Evolutionary conservation across 2,329 filamentous ascomycete genomes (phyloP).

Genomic region (Beauveria sp.): DNA sequence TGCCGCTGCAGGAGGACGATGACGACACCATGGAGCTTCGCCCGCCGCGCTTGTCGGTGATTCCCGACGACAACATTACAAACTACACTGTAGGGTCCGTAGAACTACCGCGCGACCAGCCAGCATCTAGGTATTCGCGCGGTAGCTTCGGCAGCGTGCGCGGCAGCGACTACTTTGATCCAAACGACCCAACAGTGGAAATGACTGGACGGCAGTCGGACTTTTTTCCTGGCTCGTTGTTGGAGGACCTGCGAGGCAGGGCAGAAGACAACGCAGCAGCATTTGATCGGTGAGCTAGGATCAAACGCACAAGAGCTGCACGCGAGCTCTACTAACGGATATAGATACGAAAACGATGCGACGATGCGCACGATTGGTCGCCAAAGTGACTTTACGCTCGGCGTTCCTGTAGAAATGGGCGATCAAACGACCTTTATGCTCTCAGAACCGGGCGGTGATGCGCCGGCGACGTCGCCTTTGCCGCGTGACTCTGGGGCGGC

Average conservation of each 20-base stretch:
- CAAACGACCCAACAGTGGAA: slow-evolving; percentile 30
- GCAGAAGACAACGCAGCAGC: slow-evolving; percentile 27
- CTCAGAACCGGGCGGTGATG: slow-evolving; percentile 26
- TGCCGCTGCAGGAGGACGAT: slow-evolving; percentile 18
- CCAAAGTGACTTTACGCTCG: slow-evolving; percentile 44
- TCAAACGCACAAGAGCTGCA: neutral
- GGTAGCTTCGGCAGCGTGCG: slow-evolving; percentile 46
- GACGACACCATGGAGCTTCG: slow-evolving; percentile 10
- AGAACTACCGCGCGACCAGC: slow-evolving; percentile 46
- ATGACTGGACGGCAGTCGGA: slow-evolving; percentile 37
- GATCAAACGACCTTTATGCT: slow-evolving; percentile 46
- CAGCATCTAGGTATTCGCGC: slow-evolving; percentile 38
- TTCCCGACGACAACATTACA: slow-evolving; percentile 23
- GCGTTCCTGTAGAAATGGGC: slow-evolving; percentile 39
- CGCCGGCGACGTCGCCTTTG: slow-evolving; percentile 20
- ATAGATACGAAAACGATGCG: slow-evolving; percentile 27
- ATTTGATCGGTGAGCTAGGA: slow-evolving; percentile 28
- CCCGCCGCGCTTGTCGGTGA: slow-evolving; percentile 42
- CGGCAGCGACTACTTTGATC: slow-evolving; percentile 44
- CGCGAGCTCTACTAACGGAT: slow-evolving; percentile 9
- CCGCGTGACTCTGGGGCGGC: slow-evolving; percentile 16
- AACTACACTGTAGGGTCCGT: slow-evolving; percentile 51
- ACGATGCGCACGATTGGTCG: slow-evolving; percentile 33
- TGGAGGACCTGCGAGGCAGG: slow-evolving; percentile 34
- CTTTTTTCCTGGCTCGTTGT: slow-evolving; percentile 40